phyloP scores from a whole-genome alignment of 2,329 filamentous ascomycete genomes.

The Pseudopyrenochaeta lycopersici region DNA sequence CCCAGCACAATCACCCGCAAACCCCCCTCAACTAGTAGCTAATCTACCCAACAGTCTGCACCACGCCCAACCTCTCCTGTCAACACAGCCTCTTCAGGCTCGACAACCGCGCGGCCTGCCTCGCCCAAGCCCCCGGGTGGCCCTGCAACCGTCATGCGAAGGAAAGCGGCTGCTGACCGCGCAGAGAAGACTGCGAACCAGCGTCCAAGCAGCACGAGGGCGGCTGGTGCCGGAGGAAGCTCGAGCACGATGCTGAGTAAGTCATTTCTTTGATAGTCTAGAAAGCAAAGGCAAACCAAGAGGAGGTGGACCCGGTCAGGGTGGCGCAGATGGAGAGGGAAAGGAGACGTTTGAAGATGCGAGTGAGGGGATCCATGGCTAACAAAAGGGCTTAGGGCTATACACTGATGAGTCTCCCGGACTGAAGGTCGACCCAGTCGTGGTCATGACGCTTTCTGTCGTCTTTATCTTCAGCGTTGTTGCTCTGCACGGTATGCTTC shows the following conservation, averaged over 20 bases:
- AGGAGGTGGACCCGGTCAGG: not conserved
- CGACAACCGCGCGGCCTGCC: conserved; percentile 77
- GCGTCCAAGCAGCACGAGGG: conserved; percentile 88
- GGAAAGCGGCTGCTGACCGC: conserved; percentile 94
- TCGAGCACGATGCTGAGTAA: conserved; percentile 98
- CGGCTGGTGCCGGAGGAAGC: conserved; percentile 93
- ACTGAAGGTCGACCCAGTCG: conserved; percentile 96
- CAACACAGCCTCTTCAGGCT: conserved; percentile 63
- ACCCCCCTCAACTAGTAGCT: not conserved
- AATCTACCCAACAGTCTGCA: not conserved
- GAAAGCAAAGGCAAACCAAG: not conserved
- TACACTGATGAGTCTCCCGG: conserved; percentile 99
- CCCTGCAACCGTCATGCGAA: conserved; percentile 92
- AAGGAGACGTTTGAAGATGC: not conserved
- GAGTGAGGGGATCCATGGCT: conserved; percentile 11
- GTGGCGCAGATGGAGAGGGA: not conserved
- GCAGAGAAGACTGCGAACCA: conserved; percentile 97
- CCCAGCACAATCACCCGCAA: not conserved
- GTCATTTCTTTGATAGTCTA: conserved; percentile 50
- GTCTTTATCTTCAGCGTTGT: conserved; percentile 99
- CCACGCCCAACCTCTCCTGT: conserved; percentile 50
- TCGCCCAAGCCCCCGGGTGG: conserved; percentile 92
- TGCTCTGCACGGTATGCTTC: conserved; percentile 85
- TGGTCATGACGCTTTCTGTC: conserved; percentile 93
- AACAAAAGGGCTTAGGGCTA: conserved; percentile 67